phyloP scores from a whole-genome alignment of 805 yeast genomes.

The Candida tallmaniae region DNA sequence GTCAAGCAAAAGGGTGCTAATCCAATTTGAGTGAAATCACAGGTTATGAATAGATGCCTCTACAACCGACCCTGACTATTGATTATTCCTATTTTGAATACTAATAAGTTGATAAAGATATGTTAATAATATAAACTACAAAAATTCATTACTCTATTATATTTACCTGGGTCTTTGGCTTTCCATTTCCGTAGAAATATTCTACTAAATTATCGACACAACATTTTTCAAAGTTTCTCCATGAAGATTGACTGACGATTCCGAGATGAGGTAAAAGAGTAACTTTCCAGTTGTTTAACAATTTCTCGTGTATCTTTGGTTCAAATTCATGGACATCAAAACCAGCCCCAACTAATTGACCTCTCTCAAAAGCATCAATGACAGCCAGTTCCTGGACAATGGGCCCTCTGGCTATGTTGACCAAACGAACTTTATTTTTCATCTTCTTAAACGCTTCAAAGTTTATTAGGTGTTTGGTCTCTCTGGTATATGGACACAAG shows the following conservation, averaged over 20 bases:
- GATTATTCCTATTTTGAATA: too few relatives aligned
- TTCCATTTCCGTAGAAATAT: constrained; percentile 29
- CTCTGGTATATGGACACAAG: constrained; percentile 35
- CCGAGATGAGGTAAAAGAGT: constrained; percentile 37
- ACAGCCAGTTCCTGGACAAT: constrained; percentile 37
- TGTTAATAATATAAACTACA: constrained; percentile 7
- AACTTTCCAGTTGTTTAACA: constrained; percentile 29
- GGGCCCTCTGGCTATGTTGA: constrained; percentile 39
- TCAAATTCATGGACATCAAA: constrained; percentile 42
- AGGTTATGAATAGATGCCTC: too few relatives aligned
- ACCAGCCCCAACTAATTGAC: constrained; percentile 40
- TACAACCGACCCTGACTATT: too few relatives aligned
- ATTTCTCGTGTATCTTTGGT: constrained; percentile 29
- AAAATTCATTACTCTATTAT: not conserved
- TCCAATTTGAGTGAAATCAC: constrained; percentile 2
- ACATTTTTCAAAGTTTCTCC: constrained; percentile 31
- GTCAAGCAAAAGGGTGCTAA: constrained; percentile 17
- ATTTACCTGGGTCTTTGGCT: constrained; percentile 24
- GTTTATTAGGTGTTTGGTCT: constrained; percentile 34
- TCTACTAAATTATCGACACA: constrained; percentile 34
- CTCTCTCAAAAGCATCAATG: constrained; percentile 34
- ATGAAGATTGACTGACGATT: constrained; percentile 30
- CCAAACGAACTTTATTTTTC: constrained; percentile 22
- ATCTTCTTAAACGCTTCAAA: constrained; percentile 23
- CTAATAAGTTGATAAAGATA: not conserved